Base-by-base conservation (phyloP, 192 early-diverging fungal genomes). In the Dimargaris cristalligena region DNA sequence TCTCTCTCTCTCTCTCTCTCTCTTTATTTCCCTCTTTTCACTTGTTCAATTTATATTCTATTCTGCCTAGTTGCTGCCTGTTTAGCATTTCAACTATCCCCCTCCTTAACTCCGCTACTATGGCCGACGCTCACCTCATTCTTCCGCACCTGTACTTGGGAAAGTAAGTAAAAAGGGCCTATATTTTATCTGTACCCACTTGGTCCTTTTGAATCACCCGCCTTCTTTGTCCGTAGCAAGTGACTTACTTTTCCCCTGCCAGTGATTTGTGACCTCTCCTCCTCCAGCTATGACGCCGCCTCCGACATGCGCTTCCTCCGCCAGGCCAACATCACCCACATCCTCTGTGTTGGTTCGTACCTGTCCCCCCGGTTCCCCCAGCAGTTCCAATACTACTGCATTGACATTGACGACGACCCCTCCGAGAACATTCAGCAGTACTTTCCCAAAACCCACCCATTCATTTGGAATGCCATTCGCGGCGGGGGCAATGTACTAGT, bases 391-490 rank as follows among this genome's bases (percentile, higher is more conserved):
- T 83, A 83, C 74, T 74, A 72, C 55, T 34, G 65, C 34, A 73
- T 83, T 35, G 65, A 68, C 4, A 66, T 88, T 34, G 72, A 79
- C 28, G 86, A 89, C 62, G 56, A 78, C 48, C 70, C 74, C 1
- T 73, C 74, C 46, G 75, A 77, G 52, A 83, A 86, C 65, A 71
- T 89, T 4, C 76, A 87, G 62, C 75, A 85, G 64, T 71, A 84
- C 60, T 87, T 89, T 58, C 71, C 80, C 8, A 78, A 75, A 34
- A 78, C 74, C 38, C 73, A 74, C 61, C 61, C 44, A 3, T 88
- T 86, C 63, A 88, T 84, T 20, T 45, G 70, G 4, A 56, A 59
- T 14, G 71, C 73, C 2, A 44, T 83, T 18, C 63, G 62, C 0
- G 62, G 47, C 10, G 71, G 74, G 20, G 76, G 74, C 1, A 71